Evolutionary conservation across 2,329 filamentous ascomycete species (phyloP), one percentile per base, ranked within the genome.

Genomic region (Calonectria hongkongensis): DNA sequence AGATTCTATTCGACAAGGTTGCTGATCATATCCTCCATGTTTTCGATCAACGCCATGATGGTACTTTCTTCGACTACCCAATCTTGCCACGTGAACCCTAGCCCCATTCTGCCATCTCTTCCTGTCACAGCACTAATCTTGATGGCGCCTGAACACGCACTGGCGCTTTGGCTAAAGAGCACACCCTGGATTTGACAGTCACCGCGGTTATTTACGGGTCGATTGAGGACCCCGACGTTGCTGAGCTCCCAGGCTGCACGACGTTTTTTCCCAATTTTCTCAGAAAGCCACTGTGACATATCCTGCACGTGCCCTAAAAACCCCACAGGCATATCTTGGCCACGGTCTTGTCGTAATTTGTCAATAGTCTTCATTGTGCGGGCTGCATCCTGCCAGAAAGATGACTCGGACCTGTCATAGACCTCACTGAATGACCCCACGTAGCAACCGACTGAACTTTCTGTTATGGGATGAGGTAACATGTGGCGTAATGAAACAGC

Each of bases 371-470:
- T 15, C 48, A 36, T 70, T 8, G 54, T 63, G 27, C 56, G 47
- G 10, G 5, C 18, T 10, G 36, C 25, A 13, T 72, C 9, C 12
- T 54, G 8, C 66, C 66, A 63, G 15, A 70, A 33, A 25, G 66
- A 62, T 3, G 18, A 2, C 5, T 4, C 33, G 8, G 43, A 43
- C 47, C 70, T 60, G n/a, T 8, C 28, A 25, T 72, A 72, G 9
- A 58, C 8, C 41, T 62, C 33, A 47, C 70, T 72, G n/a, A 72
- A 69, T n/a, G 70, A 72, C 5, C 70, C 70, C 1, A 72, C 70
- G n/a, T 72, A 72, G 9, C 70, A 72, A 28, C 70, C 70, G 2
- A 50, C 54, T 16, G 70, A 70, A 2, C 15, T 21, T 1, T 56
- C 39, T 2, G 48, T 66, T n/a, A 66, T 58, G 3, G 64, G 64